phyloP scores from a whole-genome alignment of 1,284 basidiomycete species.

The Earliella scabrosa region DNA sequence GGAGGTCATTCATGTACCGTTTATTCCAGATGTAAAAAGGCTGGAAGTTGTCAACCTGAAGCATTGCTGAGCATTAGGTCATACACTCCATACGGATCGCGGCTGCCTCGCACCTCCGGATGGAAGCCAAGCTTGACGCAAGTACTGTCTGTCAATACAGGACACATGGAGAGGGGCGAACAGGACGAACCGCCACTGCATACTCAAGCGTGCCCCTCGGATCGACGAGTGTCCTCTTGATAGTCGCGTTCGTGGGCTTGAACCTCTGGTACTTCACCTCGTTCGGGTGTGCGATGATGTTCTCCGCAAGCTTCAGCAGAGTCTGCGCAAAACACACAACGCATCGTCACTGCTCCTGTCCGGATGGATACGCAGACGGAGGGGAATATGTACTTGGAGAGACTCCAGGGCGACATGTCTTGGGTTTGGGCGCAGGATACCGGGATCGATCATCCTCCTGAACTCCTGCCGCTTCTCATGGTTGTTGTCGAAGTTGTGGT shows the following conservation, averaged over 20 bases:
- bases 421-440: constrained; percentile 75
- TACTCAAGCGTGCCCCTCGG: constrained; percentile 79
- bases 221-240: constrained; percentile 61
- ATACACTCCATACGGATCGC: not conserved
- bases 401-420: constrained; percentile 60
- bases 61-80: not conserved
- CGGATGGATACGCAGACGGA: not conserved
- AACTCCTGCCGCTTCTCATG: constrained; percentile 72
- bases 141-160: not conserved
- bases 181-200: constrained; percentile 63
- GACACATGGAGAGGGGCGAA: not conserved
- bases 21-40: constrained; percentile 69
- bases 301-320: constrained; percentile 69
- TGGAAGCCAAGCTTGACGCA: constrained; percentile 68
- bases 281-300: constrained; percentile 69
- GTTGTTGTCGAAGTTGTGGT: constrained; percentile 53
- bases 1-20: constrained; percentile 55
- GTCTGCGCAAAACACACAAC: constrained; percentile 46
- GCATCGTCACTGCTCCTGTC: not conserved
- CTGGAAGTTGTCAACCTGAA: constrained; percentile 45
- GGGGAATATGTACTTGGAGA: constrained; percentile 54
- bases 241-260: constrained; percentile 73
- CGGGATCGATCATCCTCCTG: constrained; percentile 74
- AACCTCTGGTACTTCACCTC: constrained; percentile 73
- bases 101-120: constrained; percentile 52